Conservation (phyloP, 2,329 filamentous ascomycete genomes). For the Penicillium hesseltinei region DNA sequence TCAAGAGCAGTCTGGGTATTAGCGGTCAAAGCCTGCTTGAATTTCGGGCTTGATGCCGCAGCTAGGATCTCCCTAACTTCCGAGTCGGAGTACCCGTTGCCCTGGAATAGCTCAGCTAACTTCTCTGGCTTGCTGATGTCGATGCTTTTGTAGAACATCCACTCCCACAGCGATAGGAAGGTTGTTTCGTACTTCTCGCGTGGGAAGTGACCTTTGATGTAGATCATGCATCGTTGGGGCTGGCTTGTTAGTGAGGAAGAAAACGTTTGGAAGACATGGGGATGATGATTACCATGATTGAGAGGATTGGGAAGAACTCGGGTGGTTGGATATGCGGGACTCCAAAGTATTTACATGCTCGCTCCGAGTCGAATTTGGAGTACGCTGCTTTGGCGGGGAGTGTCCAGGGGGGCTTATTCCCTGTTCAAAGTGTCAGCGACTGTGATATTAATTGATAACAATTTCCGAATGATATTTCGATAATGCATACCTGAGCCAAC, state of each 20-base stretch:
- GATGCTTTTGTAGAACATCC: conserved; percentile 61
- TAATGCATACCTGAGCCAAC: conserved; percentile 52
- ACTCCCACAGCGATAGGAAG: conserved; percentile 57
- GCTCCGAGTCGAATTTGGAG: conserved; percentile 48
- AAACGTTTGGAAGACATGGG: conserved; percentile 21
- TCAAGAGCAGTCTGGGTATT: conserved; percentile 62
- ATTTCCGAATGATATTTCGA: not conserved
- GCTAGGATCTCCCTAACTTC: conserved; percentile 58
- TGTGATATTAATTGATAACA: not conserved
- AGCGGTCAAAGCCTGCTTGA: conserved; percentile 55
- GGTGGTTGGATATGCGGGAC: conserved; percentile 36
- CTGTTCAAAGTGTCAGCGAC: conserved; percentile 27
- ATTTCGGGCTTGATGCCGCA: conserved; percentile 50
- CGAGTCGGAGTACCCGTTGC: conserved; percentile 21
- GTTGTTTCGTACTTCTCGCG: conserved; percentile 51
- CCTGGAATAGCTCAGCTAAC: conserved; percentile 45
- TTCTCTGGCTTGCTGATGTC: conserved; percentile 60
- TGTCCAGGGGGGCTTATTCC: conserved; percentile 73
- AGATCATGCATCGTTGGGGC: conserved; percentile 65
- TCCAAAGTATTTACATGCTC: conserved; percentile 54
- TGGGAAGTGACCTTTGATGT: conserved; percentile 61
- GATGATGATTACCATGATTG: conserved; percentile 45
- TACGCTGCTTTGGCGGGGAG: conserved; percentile 67
- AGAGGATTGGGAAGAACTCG: conserved; percentile 55
- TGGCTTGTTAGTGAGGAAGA: conserved; percentile 27